These are phyloP conservation scores for Niveomyces coronatus DNA, from an alignment of 2,329 filamentous ascomycete genomes.

Conservation along the genomic window DNA sequence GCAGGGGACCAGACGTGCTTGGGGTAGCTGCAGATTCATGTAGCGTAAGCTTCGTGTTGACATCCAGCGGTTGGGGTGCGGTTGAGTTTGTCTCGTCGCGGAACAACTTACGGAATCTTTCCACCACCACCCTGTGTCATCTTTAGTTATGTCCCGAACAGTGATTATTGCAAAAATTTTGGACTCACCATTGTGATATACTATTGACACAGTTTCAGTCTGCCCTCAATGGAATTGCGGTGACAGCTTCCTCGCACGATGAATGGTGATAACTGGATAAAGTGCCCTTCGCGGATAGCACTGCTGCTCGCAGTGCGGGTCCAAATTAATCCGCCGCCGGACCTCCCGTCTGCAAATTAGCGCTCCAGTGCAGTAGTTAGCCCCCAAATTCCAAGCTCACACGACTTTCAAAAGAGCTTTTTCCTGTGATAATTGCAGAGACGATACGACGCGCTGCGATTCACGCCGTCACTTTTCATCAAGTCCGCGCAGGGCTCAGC, in stretches of 20 bases:
- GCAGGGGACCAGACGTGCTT: conserved; percentile 99
- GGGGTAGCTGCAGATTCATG: conserved; percentile 56
- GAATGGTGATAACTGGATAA: too few species aligned
- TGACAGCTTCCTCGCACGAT: too few species aligned
- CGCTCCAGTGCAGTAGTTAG: background rate
- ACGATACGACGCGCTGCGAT: conserved; percentile 5
- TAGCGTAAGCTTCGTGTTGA: conserved; percentile 10
- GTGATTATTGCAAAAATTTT: background rate
- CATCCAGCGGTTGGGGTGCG: background rate
- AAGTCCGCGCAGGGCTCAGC: background rate
- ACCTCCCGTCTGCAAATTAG: conserved; percentile 8
- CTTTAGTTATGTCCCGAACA: conserved; percentile 26
- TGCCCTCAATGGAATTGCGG: conserved; percentile 22
- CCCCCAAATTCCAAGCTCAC: conserved; percentile 17
- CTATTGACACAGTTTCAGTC: too few species aligned
- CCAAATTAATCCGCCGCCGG: conserved; percentile 10
- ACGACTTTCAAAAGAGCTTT: conserved; percentile 29
- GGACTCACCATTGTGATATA: conserved; percentile 51
- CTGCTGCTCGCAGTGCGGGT: conserved; percentile 1
- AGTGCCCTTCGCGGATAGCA: background rate
- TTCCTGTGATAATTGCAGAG: conserved; percentile 16
- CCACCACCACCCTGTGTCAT: conserved; percentile 61
- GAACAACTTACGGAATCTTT: conserved; percentile 42
- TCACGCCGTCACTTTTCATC: conserved; percentile 1
- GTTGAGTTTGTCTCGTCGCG: conserved; percentile 7